Evolutionary conservation across 2,329 filamentous ascomycete species (phyloP), one percentile per base, ranked within the genome.

Genomic region (Zelopaecilomyces penicillatus): DNA sequence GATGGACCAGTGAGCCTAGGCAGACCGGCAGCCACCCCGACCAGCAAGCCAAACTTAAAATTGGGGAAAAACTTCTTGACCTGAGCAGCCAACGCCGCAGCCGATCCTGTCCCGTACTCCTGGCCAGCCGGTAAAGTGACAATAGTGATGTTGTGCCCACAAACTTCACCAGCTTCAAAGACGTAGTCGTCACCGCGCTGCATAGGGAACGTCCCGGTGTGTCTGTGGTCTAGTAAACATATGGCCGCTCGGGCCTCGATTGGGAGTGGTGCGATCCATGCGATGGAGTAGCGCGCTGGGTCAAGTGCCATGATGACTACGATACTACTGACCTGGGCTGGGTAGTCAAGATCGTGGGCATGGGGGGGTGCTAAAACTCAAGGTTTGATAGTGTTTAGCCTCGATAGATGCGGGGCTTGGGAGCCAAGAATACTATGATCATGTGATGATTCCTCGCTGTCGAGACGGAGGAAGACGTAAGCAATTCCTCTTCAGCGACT

Each of bases 1-100:
- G 29, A 19, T 41, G 32, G 32, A 34, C 12, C 12, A 9, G 9
- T 12, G 2, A 63, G 47, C 29, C 59, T 52, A 0, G 61, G 64
- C 2, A 67, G 54, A 0, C 64, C 64, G 0, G 62, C 58, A 4
- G 60, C 62, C 7, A 68, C 54, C 27, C 64, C 64, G 7, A 68
- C 62, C 1, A 67, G 51, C 1, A 68, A 51, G 1, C 61, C 60
- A 31, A 65, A 64, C 55, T 59, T 62, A 10, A 68, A 51, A 39
- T 65, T 65, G 0, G 57, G 59, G 28, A 66, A 65, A 37, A 55
- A 57, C 12, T 37, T 58, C 41, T 60, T 64, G 7, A 65, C 50
- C 35, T 67, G 59, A 30, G 56, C 57, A 0, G 60, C 61, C 1
- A 67, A 54, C 4, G 59, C 56, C 1, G 60, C 59, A 0, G 63